Conservation (phyloP, 148 eudicot species). For the Camellia sinensis region DNA sequence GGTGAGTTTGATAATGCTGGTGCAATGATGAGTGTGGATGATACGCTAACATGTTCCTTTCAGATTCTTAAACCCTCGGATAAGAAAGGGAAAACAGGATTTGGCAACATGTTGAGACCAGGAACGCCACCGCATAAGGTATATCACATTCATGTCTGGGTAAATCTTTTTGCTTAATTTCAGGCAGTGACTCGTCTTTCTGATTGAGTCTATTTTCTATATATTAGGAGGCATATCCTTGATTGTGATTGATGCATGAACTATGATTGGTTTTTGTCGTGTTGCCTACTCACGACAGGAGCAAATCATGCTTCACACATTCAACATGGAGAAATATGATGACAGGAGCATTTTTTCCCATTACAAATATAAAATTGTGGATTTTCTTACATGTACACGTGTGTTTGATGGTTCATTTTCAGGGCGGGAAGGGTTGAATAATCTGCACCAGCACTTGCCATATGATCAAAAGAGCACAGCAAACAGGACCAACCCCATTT, state of each 20-base stretch:
- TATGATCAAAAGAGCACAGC: background rate
- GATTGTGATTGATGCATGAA: background rate
- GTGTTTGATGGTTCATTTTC: conserved; percentile 11
- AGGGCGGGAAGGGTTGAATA: conserved; percentile 20
- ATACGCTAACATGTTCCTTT: conserved; percentile 69
- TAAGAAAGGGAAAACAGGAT: conserved; percentile 62
- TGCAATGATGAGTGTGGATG: conserved; percentile 88
- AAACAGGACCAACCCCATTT: background rate
- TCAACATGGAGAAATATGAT: background rate
- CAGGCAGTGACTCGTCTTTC: background rate
- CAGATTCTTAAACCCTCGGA: conserved; percentile 69
- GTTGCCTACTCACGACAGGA: background rate
- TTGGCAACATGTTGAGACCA: conserved; percentile 58
- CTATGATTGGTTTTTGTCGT: background rate
- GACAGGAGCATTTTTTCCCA: too few species aligned
- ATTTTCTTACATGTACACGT: background rate
- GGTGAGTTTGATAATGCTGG: conserved; percentile 83
- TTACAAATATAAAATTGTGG: background rate
- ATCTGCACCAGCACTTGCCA: background rate
- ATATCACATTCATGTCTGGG: background rate
- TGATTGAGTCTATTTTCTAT: background rate
- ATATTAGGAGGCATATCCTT: background rate
- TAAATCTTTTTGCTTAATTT: too few species aligned
- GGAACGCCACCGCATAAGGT: conserved; percentile 80
- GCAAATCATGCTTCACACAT: background rate